Evolutionary conservation across 1,284 basidiomycete genomes (phyloP).

Genomic region (Porphyrellus sp.): DNA sequence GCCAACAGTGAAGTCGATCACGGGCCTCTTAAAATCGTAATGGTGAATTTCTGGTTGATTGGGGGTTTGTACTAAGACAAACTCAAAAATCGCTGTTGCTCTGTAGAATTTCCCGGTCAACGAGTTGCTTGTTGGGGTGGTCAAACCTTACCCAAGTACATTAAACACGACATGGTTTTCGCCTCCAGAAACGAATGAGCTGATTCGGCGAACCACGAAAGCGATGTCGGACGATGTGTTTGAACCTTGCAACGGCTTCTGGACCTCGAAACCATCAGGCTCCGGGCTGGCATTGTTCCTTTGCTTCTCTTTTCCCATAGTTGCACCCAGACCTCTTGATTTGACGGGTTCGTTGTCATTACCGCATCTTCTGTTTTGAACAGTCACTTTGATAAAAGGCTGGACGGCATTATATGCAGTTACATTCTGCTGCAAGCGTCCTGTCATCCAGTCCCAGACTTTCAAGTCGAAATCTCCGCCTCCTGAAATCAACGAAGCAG

Average conservation of each 20-base stretch:
- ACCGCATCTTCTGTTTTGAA: slow-evolving; percentile 37
- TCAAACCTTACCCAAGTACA: slow-evolving; percentile 57
- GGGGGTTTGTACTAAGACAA: slow-evolving; percentile 37
- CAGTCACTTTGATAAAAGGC: slow-evolving; percentile 59
- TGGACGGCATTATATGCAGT: slow-evolving; percentile 53
- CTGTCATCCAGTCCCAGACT: slow-evolving; percentile 78
- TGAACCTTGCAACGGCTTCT: not conserved
- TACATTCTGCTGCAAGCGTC: slow-evolving; percentile 52
- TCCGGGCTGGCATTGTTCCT: slow-evolving; percentile 13
- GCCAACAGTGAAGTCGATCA: slow-evolving; percentile 55
- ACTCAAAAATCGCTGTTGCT: slow-evolving; percentile 63
- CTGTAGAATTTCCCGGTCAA: slow-evolving; percentile 38
- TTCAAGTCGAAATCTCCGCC: slow-evolving; percentile 82
- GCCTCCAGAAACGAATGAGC: slow-evolving; percentile 25
- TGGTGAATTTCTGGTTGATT: slow-evolving; percentile 36
- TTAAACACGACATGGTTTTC: slow-evolving; percentile 56
- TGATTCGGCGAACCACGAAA: slow-evolving; percentile 29
- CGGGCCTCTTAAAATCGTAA: slow-evolving; percentile 53
- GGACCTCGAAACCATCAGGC: slow-evolving; percentile 4
- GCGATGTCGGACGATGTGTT: slow-evolving; percentile 33
- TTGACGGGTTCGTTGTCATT: too few species aligned
- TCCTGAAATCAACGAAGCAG: slow-evolving; percentile 65
- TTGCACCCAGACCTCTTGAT: slow-evolving; percentile 24
- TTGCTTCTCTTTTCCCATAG: slow-evolving; percentile 26
- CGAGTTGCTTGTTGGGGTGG: not conserved